Conservation (phyloP, 2,329 filamentous ascomycete genomes). For the Metarhizium rileyi region DNA sequence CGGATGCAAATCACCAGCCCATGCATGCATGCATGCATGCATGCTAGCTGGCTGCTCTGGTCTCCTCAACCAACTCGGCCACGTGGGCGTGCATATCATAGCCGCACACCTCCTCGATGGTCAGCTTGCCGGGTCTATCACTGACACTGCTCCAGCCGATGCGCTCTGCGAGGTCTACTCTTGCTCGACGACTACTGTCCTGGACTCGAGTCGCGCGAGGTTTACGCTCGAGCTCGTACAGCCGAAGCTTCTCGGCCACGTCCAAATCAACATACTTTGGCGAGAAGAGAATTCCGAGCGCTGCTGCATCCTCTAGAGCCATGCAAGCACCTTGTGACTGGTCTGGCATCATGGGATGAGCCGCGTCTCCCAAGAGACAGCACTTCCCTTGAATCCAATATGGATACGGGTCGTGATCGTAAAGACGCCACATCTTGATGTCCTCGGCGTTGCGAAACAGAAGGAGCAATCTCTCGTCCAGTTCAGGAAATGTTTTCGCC, state of each 20-base stretch:
- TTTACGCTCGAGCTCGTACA: slow-evolving; percentile 39
- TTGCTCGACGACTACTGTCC: slow-evolving; percentile 38
- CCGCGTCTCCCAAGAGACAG: slow-evolving; percentile 52
- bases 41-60: not conserved
- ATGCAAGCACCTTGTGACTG: slow-evolving; percentile 58
- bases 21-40: too few species aligned
- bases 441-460: slow-evolving; percentile 50
- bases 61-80: slow-evolving; percentile 7
- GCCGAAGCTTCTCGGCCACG: slow-evolving; percentile 30
- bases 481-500: slow-evolving; percentile 43
- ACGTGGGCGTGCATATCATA: slow-evolving; percentile 27
- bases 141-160: slow-evolving; percentile 20
- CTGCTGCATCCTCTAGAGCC: slow-evolving; percentile 54
- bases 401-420: slow-evolving; percentile 35
- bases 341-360: slow-evolving; percentile 58
- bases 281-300: slow-evolving; percentile 48
- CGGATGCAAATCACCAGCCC: not conserved
- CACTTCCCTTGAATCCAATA: slow-evolving; percentile 37
- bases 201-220: slow-evolving; percentile 42
- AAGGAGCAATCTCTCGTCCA: slow-evolving; percentile 42
- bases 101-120: slow-evolving; percentile 54
- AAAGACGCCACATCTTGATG: slow-evolving; percentile 51
- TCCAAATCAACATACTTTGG: slow-evolving; percentile 26
- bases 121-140: slow-evolving; percentile 46
- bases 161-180: slow-evolving; percentile 40